Evolutionary conservation across 768 basidiomycete genomes (phyloP).

Genomic region (Lactarius quietus): DNA sequence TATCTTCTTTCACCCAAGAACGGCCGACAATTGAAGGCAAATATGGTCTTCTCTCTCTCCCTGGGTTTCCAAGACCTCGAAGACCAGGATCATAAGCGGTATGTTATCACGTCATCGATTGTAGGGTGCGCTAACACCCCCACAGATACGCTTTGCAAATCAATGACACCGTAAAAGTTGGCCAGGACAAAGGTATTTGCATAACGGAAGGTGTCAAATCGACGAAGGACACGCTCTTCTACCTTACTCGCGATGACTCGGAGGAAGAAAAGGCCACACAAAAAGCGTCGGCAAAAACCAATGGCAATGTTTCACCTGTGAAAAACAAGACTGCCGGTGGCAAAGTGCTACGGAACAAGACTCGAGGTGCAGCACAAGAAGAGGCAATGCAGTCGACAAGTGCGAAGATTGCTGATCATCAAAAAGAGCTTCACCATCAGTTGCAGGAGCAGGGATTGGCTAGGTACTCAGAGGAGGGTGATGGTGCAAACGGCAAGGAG

Average conservation of each 20-base stretch:
- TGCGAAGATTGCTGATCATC: conserved; percentile 83
- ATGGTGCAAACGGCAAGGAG: conserved; percentile 70
- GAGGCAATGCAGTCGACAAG: conserved; percentile 76
- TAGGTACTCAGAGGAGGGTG: conserved; percentile 80
- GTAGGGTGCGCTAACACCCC: background rate
- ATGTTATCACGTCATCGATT: conserved; percentile 24
- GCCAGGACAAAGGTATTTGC: conserved; percentile 56
- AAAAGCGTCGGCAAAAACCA: conserved; percentile 54
- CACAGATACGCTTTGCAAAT: conserved; percentile 82
- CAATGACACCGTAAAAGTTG: conserved; percentile 83
- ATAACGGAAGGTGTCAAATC: conserved; percentile 84
- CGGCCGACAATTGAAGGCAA: conserved; percentile 57
- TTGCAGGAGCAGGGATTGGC: conserved; percentile 78
- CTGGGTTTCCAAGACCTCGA: conserved; percentile 83
- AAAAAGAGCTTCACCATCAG: conserved; percentile 71
- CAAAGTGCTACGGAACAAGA: conserved; percentile 88
- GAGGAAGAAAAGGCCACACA: conserved; percentile 52
- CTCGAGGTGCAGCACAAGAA: conserved; percentile 80
- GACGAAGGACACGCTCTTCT: conserved; percentile 85
- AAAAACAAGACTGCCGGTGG: conserved; percentile 76
- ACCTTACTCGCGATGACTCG: conserved; percentile 61
- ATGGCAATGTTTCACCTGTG: conserved; percentile 57
- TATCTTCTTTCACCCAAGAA: conserved; percentile 86
- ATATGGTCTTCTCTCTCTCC: conserved; percentile 83
- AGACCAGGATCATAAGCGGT: conserved; percentile 79